Evolutionary conservation across 2,329 filamentous ascomycete species (phyloP).

Genomic region (Arachnomyces sp.): DNA sequence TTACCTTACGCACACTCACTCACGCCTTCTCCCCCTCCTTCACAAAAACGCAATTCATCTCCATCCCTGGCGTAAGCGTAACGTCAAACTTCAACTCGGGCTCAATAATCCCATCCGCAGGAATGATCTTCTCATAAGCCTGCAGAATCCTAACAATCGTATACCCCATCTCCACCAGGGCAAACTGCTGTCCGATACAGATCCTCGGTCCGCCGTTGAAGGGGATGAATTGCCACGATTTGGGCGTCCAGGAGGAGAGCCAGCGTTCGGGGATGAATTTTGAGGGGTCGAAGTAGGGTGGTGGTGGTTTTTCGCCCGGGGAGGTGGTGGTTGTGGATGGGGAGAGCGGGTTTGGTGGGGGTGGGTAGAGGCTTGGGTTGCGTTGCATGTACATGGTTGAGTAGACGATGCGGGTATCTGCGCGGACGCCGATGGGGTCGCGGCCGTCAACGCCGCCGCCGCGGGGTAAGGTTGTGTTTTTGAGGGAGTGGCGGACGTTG

Average conservation of each 20-base stretch:
- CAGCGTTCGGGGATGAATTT: slow-evolving; percentile 46
- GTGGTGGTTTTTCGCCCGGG: slow-evolving; percentile 18
- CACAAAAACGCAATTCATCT: slow-evolving; percentile 34
- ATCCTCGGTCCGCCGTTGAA: slow-evolving; percentile 49
- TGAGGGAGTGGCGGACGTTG: slow-evolving; percentile 65
- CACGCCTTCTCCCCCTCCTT: slow-evolving; percentile 18
- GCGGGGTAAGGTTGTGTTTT: slow-evolving; percentile 65
- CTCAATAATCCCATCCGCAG: slow-evolving; percentile 26
- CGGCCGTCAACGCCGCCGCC: slow-evolving; percentile 48
- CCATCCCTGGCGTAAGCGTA: slow-evolving; percentile 29
- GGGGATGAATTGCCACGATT: slow-evolving; percentile 49
- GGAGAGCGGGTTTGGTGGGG: slow-evolving; percentile 10
- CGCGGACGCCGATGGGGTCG: slow-evolving; percentile 39
- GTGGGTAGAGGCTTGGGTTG: slow-evolving; percentile 42
- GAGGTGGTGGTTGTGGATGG: slow-evolving; percentile 8
- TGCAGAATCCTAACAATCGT: slow-evolving; percentile 38
- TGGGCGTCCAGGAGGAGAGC: slow-evolving; percentile 43
- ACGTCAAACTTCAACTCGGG: slow-evolving; percentile 31
- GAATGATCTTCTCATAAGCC: slow-evolving; percentile 28
- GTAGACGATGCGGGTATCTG: slow-evolving; percentile 43
- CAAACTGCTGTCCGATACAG: slow-evolving; percentile 55
- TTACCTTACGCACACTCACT: neutral
- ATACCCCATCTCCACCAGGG: slow-evolving; percentile 52
- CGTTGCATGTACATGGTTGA: slow-evolving; percentile 48
- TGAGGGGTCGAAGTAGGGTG: slow-evolving; percentile 33